A percentile compares a stretch with the other conserved stretches of the same genome.
Evolutionary conservation across 345 rosid genomes (phyloP).

Genomic region (Eucalyptus polyanthemos): DNA sequence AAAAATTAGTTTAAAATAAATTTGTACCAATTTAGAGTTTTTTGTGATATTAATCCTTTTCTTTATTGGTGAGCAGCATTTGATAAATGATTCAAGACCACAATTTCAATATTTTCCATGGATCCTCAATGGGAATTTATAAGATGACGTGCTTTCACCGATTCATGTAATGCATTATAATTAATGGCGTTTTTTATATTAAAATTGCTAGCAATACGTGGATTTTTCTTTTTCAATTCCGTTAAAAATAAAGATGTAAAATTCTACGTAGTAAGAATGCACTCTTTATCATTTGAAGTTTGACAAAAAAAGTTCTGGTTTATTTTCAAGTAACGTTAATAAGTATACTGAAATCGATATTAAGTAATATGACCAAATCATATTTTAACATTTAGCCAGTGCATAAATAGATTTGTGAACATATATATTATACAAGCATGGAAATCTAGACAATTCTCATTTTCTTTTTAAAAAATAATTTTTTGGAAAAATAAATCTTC

Average conservation of each 20-base stretch:
- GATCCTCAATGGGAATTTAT: background rate
- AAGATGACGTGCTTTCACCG: background rate
- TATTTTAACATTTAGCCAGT: no score
- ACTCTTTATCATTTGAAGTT: background rate
- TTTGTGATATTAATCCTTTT: background rate
- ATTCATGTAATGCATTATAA: rapidly evolving
- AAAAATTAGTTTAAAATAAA: no score
- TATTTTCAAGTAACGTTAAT: no score
- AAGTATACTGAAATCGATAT: no score
- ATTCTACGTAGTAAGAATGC: background rate
- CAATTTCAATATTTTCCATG: background rate
- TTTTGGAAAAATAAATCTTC: no score
- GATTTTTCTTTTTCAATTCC: background rate
- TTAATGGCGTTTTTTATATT: background rate
- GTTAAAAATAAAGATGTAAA: background rate
- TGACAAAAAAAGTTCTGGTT: background rate
- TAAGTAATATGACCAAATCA: no score
- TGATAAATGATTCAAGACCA: background rate
- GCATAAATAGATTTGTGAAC: no score
- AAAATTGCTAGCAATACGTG: background rate
- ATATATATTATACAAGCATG: no score
- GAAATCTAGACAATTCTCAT: no score
- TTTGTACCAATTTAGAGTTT: no score
- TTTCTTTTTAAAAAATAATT: no score
- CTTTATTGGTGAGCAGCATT: rapidly evolving